Evolutionary conservation across 208 protist genomes (phyloP).

Genomic region (Trypanosoma avium): DNA sequence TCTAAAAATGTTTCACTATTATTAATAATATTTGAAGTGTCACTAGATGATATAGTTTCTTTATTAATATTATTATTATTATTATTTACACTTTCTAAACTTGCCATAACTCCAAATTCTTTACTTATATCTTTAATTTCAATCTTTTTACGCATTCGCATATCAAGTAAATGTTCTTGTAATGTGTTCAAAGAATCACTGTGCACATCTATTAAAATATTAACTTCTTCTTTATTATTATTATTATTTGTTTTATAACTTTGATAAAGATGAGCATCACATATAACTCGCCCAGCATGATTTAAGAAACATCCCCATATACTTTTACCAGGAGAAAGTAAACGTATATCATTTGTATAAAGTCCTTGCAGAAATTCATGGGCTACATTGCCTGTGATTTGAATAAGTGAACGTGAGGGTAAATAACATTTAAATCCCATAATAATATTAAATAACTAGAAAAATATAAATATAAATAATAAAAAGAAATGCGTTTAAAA

Average conservation of each 20-base stretch:
- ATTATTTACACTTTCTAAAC: not conserved
- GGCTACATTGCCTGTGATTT: constrained; percentile 47
- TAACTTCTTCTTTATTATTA: constrained; percentile 33
- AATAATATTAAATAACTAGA: no score
- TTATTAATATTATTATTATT: not conserved
- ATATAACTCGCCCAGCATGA: constrained; percentile 77
- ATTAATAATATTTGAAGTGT: no score
- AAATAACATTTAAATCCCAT: constrained; percentile 42
- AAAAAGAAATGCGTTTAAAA: no score
- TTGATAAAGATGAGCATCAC: constrained; percentile 81
- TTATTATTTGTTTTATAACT: constrained; percentile 27
- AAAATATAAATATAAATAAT: not conserved
- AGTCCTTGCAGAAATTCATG: constrained; percentile 82
- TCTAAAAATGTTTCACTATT: constrained; percentile 57
- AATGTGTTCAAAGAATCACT: constrained; percentile 26
- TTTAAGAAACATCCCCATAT: constrained; percentile 85
- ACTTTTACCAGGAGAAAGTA: constrained; percentile 50
- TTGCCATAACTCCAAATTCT: constrained; percentile 51
- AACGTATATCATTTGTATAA: constrained; percentile 76
- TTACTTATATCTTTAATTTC: constrained; percentile 51
- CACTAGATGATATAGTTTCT: not conserved
- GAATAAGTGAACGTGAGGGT: constrained; percentile 54
- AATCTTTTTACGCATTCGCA: constrained; percentile 81
- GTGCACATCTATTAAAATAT: constrained; percentile 73
- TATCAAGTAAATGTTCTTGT: constrained; percentile 66